Evolutionary conservation across 1,284 basidiomycete species (phyloP).

Genomic region (Ganoderma resinaceum): DNA sequence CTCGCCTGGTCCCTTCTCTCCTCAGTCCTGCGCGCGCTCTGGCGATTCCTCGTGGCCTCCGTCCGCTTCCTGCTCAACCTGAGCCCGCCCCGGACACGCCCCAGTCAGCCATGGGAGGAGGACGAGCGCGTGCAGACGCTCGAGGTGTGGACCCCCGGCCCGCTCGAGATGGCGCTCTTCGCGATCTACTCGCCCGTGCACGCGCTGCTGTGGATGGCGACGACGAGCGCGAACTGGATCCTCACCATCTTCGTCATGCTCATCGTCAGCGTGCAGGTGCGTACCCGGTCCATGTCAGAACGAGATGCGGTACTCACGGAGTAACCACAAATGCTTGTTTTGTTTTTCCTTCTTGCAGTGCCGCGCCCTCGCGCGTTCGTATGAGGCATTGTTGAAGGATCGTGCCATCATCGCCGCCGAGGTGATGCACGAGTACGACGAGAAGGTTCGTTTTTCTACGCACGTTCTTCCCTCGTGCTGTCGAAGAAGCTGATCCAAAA

Average conservation of each 20-base stretch:
- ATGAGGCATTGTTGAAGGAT: slow-evolving; percentile 75
- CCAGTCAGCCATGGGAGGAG: slow-evolving; percentile 49
- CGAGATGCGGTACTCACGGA: not conserved
- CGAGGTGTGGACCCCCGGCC: slow-evolving; percentile 80
- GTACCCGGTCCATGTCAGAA: slow-evolving; percentile 14
- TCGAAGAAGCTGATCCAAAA: not conserved
- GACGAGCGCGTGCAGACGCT: slow-evolving; percentile 66
- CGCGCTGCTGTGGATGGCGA: slow-evolving; percentile 74
- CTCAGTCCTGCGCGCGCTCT: slow-evolving; percentile 45
- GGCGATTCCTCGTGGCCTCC: slow-evolving; percentile 58
- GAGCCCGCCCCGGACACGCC: slow-evolving; percentile 54
- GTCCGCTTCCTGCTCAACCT: slow-evolving; percentile 76
- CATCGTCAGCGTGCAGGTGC: slow-evolving; percentile 66
- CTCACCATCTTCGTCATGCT: slow-evolving; percentile 71
- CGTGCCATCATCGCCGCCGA: slow-evolving; percentile 78
- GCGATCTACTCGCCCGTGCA: slow-evolving; percentile 81
- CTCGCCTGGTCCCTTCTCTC: slow-evolving; percentile 39
- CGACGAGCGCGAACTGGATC: slow-evolving; percentile 77
- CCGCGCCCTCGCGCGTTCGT: slow-evolving; percentile 59
- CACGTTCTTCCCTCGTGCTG: not conserved
- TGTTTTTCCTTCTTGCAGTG: slow-evolving; percentile 44
- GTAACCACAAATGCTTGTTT: not conserved
- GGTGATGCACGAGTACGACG: slow-evolving; percentile 88
- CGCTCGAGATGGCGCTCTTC: slow-evolving; percentile 73
- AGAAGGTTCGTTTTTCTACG: slow-evolving; percentile 57